A percentile compares a stretch with the other conserved stretches of the same genome.
Evolutionary conservation across 192 early-diverging fungal species (phyloP).

Genomic region (Coemansia sp.): DNA sequence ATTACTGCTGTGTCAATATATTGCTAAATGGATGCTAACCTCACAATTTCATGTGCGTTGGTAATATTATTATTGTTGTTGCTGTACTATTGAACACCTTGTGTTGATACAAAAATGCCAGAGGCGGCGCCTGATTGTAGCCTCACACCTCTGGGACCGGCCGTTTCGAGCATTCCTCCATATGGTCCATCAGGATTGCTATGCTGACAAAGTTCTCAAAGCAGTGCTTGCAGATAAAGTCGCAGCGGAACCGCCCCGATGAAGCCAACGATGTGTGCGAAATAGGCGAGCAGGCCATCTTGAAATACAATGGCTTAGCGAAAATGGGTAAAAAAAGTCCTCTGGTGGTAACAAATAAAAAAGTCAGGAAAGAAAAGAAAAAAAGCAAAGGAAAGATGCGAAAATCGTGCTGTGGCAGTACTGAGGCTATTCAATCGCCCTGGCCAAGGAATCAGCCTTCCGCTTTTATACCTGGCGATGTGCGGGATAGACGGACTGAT

Average conservation of each 20-base stretch:
- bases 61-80: slow-evolving; percentile 6
- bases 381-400: not conserved
- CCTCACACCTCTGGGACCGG: not conserved
- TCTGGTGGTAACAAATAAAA: slow-evolving; percentile 1
- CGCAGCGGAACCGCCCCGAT: slow-evolving; percentile 30
- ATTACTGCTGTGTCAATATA: slow-evolving; percentile 3
- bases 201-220: slow-evolving; percentile 24
- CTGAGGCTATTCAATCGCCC: not conserved
- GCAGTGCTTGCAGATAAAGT: slow-evolving; percentile 36
- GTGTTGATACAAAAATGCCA: not conserved
- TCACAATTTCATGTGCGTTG: not conserved
- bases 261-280: slow-evolving; percentile 22
- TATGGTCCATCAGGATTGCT: slow-evolving; percentile 25
- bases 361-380: not conserved
- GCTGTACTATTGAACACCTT: slow-evolving; percentile 7
- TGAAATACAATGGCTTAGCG: not conserved
- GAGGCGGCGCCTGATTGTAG: not conserved
- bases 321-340: not conserved
- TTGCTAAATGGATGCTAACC: not conserved
- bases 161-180: slow-evolving; percentile 20
- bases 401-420: not conserved
- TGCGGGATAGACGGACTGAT: not conserved
- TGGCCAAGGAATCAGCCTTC: not conserved
- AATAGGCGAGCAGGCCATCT: slow-evolving; percentile 33
- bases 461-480: not conserved